Base-by-base conservation (phyloP, 352 stramenopile species). In the Pythium volutum region DNA sequence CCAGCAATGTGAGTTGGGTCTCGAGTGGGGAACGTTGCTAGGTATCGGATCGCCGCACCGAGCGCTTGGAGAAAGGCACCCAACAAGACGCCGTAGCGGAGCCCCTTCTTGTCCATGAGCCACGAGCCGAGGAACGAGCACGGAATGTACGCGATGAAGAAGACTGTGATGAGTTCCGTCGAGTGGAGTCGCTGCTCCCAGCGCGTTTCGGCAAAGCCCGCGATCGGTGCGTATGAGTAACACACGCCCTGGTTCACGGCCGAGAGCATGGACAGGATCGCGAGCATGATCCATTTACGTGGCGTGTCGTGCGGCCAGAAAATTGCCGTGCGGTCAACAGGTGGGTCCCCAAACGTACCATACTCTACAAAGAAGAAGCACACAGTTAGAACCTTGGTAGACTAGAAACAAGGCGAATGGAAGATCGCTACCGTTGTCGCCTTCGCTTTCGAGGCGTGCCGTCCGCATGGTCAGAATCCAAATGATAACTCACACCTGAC, bases 61-160 rank as follows among this genome's bases (percentile, higher is more conserved):
- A 77, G 38, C 3, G 79, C 76, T 36, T 91, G 79, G 9, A 91
- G 70, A 14, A 79, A 64, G 0, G 57, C 79, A 8, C 81, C 81
- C 9, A 91, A 60, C 8, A 91, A 42, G 3, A 91, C 76, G 14
- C 81, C 81, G n/a, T 74, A 88, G 16, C 76, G 74, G 25, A 91
- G 59, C 0, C 81, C 81, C 47, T 84, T 84, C 59, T 87, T 80
- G 70, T 91, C 81, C 76, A 91, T 89, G 55, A 91, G 72, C 81
- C 81, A 89, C 16, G 81, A 91, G 5, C 81, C 81, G 26, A 91
- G 20, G 55, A 91, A 89, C 20, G 81, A 88, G 60, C 79, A 91
- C 18, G 81, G 81, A 50, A 91, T 89, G 63, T 91, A 91, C 31
- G 76, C 76, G 26, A 89, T 66, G 59, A 91, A 91, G 62, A 84